Percentiles rank a stretch among this genome's conserved stretches.
Evolutionary conservation across 306 rosid genomes (phyloP).

Genomic region (Acacia crassicarpa): DNA sequence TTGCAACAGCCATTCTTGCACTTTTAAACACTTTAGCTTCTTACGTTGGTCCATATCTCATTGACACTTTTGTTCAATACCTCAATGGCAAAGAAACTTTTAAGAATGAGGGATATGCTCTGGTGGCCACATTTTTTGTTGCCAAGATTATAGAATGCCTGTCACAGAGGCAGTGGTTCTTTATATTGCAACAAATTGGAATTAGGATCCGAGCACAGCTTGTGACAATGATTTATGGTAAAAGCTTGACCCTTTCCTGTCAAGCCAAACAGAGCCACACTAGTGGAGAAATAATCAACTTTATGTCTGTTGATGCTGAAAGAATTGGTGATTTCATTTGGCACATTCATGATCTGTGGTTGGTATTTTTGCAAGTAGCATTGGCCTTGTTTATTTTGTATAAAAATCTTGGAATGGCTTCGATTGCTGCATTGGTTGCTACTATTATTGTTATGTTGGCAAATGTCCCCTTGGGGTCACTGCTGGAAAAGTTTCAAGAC

Average conservation of each 20-base stretch:
- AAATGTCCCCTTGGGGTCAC: constrained; percentile 48
- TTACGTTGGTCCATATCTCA: constrained; percentile 59
- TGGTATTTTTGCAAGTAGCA: constrained; percentile 38
- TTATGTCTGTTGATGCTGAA: constrained; percentile 58
- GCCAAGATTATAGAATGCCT: constrained; percentile 48
- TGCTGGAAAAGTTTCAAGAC: constrained; percentile 42
- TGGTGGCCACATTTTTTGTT: constrained; percentile 41
- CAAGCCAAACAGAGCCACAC: constrained; percentile 48
- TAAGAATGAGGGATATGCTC: constrained; percentile 42
- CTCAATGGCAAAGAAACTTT: constrained; percentile 39
- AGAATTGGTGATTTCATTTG: constrained; percentile 42
- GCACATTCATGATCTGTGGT: constrained; percentile 47
- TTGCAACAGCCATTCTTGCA: constrained; percentile 34
- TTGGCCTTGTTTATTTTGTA: constrained; percentile 46
- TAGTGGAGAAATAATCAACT: constrained; percentile 54
- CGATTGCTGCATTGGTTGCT: constrained; percentile 46
- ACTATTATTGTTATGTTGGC: constrained; percentile 46
- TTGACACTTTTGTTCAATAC: constrained; percentile 50
- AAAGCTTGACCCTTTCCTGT: constrained; percentile 40
- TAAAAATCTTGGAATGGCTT: constrained; percentile 51
- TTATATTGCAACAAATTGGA: constrained; percentile 44
- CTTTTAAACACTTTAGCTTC: constrained; percentile 36
- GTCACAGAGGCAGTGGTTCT: constrained; percentile 42
- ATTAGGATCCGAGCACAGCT: constrained; percentile 39
- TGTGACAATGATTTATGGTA: constrained; percentile 39